Evolutionary conservation across 1,284 basidiomycete species (phyloP), one percentile per base, ranked within the genome.

Genomic region (Meira miltonrushii): DNA sequence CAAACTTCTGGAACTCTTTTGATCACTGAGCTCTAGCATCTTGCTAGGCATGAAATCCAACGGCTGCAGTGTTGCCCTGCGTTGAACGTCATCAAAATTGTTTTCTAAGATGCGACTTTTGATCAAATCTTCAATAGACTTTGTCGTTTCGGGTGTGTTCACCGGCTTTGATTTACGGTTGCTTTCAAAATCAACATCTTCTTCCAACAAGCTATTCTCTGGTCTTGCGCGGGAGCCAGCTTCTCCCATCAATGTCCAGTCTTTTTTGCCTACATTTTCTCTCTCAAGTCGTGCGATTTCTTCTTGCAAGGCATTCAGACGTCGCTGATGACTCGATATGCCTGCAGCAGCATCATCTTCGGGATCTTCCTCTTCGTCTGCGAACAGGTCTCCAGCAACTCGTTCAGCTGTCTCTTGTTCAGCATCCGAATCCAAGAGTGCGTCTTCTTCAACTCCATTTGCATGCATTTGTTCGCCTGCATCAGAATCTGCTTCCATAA

Each of bases 171-270:
- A 83, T 80, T 94, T 96, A 80, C 86, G 85, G 12, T 88, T 85
- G 40, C 82, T 88, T 68, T 98, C 95, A 67, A 94, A 98, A 61
- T 97, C 93, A 44, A 99, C 84, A 77, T 96, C 90, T 78, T 97
- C 89, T 78, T 92, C 90, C 12, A 99, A 83, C 15, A 97, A 82
- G 23, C 90, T 90, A 80, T 98, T 93, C 74, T 90, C 86, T 1
- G 95, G 94, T 55, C 95, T 85, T 44, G 87, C 81, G 40, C 87
- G 84, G 6, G 89, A 85, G 11, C 84, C 85, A 11, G 91, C 90
- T 80, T 99, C 95, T 49, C 95, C 94, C 81, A 90, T 85, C 39
- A 97, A 82, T 6, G 87, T 88, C 95, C 95, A 99, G 66, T 97
- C 93, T 71, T 84, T 83, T 39, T 81, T 80, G 6, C 79, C 82